Base-by-base conservation (phyloP, 2,329 filamentous ascomycete species). In the Blastomyces silverae region DNA sequence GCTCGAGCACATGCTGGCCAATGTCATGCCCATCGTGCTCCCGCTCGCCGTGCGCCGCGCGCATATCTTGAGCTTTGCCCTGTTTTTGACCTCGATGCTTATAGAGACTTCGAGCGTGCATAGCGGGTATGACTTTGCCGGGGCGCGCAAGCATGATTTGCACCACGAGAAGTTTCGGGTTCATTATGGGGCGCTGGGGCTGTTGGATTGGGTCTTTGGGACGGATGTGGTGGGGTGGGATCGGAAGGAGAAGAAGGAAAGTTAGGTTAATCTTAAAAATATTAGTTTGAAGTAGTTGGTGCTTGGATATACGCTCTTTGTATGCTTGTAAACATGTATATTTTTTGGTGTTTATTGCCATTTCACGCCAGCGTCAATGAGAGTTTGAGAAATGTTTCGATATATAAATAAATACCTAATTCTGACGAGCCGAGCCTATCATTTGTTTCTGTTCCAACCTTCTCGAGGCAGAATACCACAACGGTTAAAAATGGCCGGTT, bases 141-240 rank as follows among this genome's bases (percentile, higher is more conserved):
- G 55, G 6, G 83, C 83, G 0, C 76, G 74, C 67, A 79, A 79
- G 71, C 84, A 86, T 72, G 84, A 86, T 73, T 71, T 80, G 39
- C 84, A 86, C 68, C 84, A 86, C 72, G 82, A 85, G 75, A 79
- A 79, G 67, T 85, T 85, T 68, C 79, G 80, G 64, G 73, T 84
- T 17, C 80, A 85, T 67, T 85, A 81, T 73, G 83, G 83, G 1
- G 79, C 77, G 0, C 74, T 84, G 67, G 82, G 82, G 1, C 68
- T 82, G 61, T 70, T 85, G 70, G 83, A 86, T 70, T 84, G 80
- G 79, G n/a, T 84, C 13, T 82, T 84, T 72, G 82, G 81, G 25
- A 86, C 83, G 0, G 56, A 59, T 44, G 56, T 25, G 37, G 17
- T 17, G 37, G 56, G 56, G n/a, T 59, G 56, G 37, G 56, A 58